These are phyloP conservation scores for Lentinula raphanica DNA, from an alignment of 768 basidiomycete species.

Conservation along the genomic window DNA sequence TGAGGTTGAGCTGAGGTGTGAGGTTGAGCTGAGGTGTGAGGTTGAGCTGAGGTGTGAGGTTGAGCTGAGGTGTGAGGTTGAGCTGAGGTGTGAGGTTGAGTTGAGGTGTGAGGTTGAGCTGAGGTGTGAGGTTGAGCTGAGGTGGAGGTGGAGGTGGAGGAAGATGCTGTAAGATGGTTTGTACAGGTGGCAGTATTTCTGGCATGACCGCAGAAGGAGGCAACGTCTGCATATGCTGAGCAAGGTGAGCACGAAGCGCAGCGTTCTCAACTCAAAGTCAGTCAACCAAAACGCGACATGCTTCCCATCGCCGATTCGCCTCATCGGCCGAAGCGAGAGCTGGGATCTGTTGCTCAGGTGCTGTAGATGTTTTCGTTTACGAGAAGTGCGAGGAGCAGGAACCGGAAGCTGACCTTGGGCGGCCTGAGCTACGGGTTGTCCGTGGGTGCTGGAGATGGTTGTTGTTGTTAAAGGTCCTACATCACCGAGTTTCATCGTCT, in stretches of 20 bases:
- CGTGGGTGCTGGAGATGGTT: background rate
- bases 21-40: too few relatives aligned
- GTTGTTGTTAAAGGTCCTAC: background rate
- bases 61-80: too few relatives aligned
- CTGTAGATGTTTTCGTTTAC: conserved; percentile 67
- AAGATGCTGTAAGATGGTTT: background rate
- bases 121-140: too few relatives aligned
- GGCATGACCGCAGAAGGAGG: conserved; percentile 22
- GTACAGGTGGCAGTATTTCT: conserved; percentile 7
- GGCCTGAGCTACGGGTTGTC: background rate
- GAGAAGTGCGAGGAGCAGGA: conserved; percentile 37
- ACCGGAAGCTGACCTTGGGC: conserved; percentile 20
- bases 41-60: too few relatives aligned
- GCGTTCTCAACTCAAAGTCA: conserved; percentile 82
- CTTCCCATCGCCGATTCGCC: conserved; percentile 88
- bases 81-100: too few relatives aligned
- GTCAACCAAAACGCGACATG: conserved; percentile 85
- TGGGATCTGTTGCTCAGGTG: conserved; percentile 30
- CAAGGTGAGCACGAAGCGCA: conserved; percentile 66
- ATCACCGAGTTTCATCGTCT: too few relatives aligned
- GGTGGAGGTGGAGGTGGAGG: background rate
- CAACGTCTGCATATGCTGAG: conserved; percentile 37
- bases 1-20: too few relatives aligned
- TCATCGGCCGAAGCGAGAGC: conserved; percentile 84
- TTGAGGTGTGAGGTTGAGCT: too few relatives aligned